Conservation (phyloP, 1,284 basidiomycete genomes). For the Austroboletus niveus region DNA sequence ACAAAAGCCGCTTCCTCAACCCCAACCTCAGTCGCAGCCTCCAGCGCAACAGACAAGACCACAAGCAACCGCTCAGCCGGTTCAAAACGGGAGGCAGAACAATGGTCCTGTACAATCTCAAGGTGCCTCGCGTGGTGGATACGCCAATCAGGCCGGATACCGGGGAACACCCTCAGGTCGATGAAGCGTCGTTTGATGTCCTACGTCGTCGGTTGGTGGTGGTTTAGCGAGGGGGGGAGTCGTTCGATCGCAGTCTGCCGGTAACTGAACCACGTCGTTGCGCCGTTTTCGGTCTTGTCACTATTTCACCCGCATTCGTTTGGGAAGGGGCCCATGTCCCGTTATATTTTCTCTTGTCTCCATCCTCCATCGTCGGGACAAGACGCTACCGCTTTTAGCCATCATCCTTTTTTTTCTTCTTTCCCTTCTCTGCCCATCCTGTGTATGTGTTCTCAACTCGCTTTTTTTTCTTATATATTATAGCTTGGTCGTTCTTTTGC, state of each 20-base stretch:
- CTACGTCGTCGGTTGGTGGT: background rate
- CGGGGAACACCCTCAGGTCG: slow-evolving; percentile 30
- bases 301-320: slow-evolving; percentile 7
- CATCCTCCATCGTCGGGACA: slow-evolving; percentile 11
- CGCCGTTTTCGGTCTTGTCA: slow-evolving; percentile 16
- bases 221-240: slow-evolving; percentile 2
- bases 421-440: slow-evolving; percentile 4
- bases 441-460: slow-evolving; percentile 18
- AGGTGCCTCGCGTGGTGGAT: slow-evolving; percentile 18
- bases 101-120: slow-evolving; percentile 23
- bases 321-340: slow-evolving; percentile 9
- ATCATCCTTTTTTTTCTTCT: background rate
- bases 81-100: slow-evolving; percentile 30
- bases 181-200: slow-evolving; percentile 13
- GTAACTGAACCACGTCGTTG: slow-evolving; percentile 13
- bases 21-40: slow-evolving; percentile 34
- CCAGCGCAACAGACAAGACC: slow-evolving; percentile 25
- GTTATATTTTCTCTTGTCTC: slow-evolving; percentile 7
- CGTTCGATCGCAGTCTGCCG: slow-evolving; percentile 13
- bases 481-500: slow-evolving; percentile 23
- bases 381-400: slow-evolving; percentile 10
- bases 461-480: slow-evolving; percentile 23
- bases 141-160: slow-evolving; percentile 25
- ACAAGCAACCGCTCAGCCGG: slow-evolving; percentile 19
- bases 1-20: slow-evolving; percentile 35